These are phyloP conservation scores for Brasilioporus rufonigricans DNA, from an alignment of 768 basidiomycete species.

Conservation along the genomic window DNA sequence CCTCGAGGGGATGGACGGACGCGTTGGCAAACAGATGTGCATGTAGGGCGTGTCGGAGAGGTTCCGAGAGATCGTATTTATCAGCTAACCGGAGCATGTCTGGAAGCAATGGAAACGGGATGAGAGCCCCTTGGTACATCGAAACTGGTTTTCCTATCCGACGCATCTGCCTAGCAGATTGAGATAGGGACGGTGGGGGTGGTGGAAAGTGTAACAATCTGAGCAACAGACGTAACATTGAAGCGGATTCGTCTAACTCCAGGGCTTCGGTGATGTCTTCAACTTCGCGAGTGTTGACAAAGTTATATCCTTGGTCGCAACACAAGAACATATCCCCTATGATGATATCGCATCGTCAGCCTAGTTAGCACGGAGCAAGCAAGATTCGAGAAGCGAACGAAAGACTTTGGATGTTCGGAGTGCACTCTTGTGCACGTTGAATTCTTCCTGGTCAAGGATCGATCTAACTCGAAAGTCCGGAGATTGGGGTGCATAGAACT, in stretches of 20 bases:
- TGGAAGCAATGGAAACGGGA: slow-evolving; percentile 65
- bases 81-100: slow-evolving; percentile 57
- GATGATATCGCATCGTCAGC: slow-evolving; percentile 11
- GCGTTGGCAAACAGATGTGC: slow-evolving; percentile 57
- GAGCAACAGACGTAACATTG: slow-evolving; percentile 49
- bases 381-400: slow-evolving; percentile 39
- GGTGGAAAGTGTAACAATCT: slow-evolving; percentile 57
- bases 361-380: not conserved
- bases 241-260: slow-evolving; percentile 54
- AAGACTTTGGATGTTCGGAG: slow-evolving; percentile 62
- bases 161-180: slow-evolving; percentile 23
- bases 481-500: slow-evolving; percentile 41
- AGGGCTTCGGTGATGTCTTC: slow-evolving; percentile 36
- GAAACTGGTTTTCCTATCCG: slow-evolving; percentile 33
- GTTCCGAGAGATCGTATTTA: slow-evolving; percentile 58
- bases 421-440: slow-evolving; percentile 47
- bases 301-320: slow-evolving; percentile 39
- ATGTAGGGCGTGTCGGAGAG: slow-evolving; percentile 42
- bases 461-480: slow-evolving; percentile 60
- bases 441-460: slow-evolving; percentile 47
- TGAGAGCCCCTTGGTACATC: slow-evolving; percentile 41
- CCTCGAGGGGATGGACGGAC: slow-evolving; percentile 47
- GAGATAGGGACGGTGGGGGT: slow-evolving; percentile 38
- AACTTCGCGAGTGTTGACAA: slow-evolving; percentile 7
- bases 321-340: slow-evolving; percentile 69